These are phyloP conservation scores for Gracilaria gracilis DNA, from an alignment of 23 red algal species.

Conservation along the genomic window DNA sequence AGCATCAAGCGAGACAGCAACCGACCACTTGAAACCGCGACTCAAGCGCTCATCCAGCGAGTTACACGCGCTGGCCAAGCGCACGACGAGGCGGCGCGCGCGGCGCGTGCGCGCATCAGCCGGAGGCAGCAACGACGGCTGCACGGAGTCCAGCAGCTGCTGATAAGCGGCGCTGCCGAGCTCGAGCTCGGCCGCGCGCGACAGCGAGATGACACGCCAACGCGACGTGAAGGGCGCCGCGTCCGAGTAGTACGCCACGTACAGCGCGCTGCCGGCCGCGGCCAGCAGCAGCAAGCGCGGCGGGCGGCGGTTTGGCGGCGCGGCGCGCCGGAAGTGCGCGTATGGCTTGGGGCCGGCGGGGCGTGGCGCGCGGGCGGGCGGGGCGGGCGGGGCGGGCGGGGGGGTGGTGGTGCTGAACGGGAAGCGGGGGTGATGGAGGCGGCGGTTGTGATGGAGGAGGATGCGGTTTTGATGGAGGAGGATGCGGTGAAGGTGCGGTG, in stretches of 20 bases:
- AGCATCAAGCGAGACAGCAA: constrained; percentile 77
- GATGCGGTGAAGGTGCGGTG: background rate
- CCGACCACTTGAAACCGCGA: constrained; percentile 85
- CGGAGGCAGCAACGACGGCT: constrained; percentile 6
- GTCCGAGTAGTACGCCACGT: constrained; percentile 37
- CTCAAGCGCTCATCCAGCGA: constrained; percentile 32
- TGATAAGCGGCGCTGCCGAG: constrained; percentile 74
- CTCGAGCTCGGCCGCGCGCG: constrained; percentile 62
- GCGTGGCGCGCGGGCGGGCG: background rate
- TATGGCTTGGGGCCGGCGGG: background rate
- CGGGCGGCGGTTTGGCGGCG: background rate
- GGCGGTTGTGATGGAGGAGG: no score
- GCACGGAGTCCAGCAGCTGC: constrained; percentile 37
- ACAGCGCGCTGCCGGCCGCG: background rate
- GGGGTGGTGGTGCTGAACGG: no score
- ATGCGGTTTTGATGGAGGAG: no score
- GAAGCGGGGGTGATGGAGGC: no score
- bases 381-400: no score
- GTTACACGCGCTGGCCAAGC: constrained; percentile 66
- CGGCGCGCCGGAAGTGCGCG: background rate
- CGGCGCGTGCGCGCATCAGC: constrained; percentile 46
- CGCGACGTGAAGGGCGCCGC: constrained; percentile 84
- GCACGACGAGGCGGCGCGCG: constrained; percentile 56
- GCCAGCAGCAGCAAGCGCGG: background rate
- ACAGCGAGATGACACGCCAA: constrained; percentile 80